These are phyloP conservation scores for Ophiosphaerella narmari DNA, from an alignment of 2,329 filamentous ascomycete genomes.

Conservation along the genomic window DNA sequence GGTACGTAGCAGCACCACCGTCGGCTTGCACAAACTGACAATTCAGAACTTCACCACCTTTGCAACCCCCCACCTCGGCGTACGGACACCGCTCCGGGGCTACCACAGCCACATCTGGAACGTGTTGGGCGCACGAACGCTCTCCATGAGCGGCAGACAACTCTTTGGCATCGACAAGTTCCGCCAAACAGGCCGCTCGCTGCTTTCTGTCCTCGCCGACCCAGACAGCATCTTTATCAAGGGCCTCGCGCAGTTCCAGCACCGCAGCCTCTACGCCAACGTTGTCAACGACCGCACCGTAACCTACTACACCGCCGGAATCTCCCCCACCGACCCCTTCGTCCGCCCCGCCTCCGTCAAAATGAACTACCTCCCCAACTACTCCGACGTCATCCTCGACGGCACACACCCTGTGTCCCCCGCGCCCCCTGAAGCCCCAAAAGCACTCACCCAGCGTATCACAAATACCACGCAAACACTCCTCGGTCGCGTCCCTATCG, in stretches of 20 bases:
- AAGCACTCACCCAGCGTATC: constrained; percentile 42
- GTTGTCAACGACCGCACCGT: constrained; percentile 84
- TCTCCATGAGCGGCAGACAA: constrained; percentile 84
- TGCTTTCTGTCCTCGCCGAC: constrained; percentile 82
- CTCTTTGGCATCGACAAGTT: constrained; percentile 87
- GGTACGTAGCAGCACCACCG: constrained; percentile 55
- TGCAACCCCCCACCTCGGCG: constrained; percentile 73
- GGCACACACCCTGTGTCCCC: constrained; percentile 66
- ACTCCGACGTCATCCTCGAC: constrained; percentile 77
- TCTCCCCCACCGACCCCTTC: constrained; percentile 79
- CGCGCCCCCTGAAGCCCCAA: constrained; percentile 53
- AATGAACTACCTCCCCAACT: constrained; percentile 74
- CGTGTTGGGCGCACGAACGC: constrained; percentile 75
- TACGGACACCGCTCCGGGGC: constrained; percentile 51
- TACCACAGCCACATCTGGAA: constrained; percentile 64
- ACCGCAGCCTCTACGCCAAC: constrained; percentile 81
- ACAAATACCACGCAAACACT: constrained; percentile 42
- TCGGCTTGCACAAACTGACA: constrained; percentile 29
- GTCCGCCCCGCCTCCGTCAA: constrained; percentile 68
- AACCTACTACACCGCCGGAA: constrained; percentile 80
- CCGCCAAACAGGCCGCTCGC: constrained; percentile 76
- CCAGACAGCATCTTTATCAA: constrained; percentile 83
- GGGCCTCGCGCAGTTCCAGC: constrained; percentile 74
- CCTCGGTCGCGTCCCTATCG: constrained; percentile 64
- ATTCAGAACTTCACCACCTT: constrained; percentile 90